Evolutionary conservation across 768 basidiomycete genomes (phyloP).

Genomic region (Auriscalpium orientale): DNA sequence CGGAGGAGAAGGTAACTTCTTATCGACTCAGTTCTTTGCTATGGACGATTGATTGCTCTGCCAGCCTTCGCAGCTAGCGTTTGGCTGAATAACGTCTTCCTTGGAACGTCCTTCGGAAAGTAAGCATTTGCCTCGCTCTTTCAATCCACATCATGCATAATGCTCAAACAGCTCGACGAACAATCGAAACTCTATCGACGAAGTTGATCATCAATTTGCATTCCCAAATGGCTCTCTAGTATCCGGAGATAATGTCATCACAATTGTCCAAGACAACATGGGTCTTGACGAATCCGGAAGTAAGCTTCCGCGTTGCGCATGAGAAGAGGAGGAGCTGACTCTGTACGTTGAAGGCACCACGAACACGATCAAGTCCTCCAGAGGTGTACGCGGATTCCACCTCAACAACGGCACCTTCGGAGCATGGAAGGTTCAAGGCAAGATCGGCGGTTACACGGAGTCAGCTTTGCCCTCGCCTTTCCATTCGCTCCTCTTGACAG

Average conservation of each 20-base stretch:
- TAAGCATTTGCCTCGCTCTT: conserved; percentile 23
- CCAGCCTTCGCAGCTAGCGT: conserved; percentile 77
- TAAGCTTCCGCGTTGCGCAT: conserved; percentile 27
- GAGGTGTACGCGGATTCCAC: conserved; percentile 71
- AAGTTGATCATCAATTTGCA: conserved; percentile 58
- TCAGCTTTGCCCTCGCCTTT: conserved; percentile 11
- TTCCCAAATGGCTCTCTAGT: conserved; percentile 53
- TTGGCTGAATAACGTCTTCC: conserved; percentile 69
- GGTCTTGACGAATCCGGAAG: conserved; percentile 54
- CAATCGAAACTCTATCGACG: conserved; percentile 49
- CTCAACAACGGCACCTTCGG: conserved; percentile 48
- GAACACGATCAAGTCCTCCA: conserved; percentile 60
- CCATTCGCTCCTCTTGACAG: background rate
- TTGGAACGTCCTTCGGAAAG: conserved; percentile 72
- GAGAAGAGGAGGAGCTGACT: conserved; percentile 10
- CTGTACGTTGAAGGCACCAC: conserved; percentile 26
- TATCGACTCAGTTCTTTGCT: background rate
- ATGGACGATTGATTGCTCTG: background rate
- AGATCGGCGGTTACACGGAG: conserved; percentile 35
- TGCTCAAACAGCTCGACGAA: conserved; percentile 50
- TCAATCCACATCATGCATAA: background rate
- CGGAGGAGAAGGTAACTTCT: conserved; percentile 59
- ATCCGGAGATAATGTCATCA: conserved; percentile 65
- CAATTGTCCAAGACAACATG: conserved; percentile 76
- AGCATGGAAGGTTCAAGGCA: conserved; percentile 39